phyloP scores from a whole-genome alignment of 2,329 filamentous ascomycete genomes.

The Parascedosporium putredinis region DNA sequence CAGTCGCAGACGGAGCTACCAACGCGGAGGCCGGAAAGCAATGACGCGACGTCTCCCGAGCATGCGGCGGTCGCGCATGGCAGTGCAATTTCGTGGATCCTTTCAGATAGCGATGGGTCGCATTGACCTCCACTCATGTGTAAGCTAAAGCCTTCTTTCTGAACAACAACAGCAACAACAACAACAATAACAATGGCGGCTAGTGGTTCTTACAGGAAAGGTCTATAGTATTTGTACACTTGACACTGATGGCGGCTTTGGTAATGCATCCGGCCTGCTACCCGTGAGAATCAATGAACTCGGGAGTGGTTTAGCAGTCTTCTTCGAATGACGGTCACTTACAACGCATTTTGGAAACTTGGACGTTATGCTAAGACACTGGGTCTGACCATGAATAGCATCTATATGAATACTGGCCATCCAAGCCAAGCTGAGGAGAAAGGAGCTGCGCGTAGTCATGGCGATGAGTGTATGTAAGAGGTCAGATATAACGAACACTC shows the following conservation, averaged over 20 bases:
- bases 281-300: background rate
- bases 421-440: too few relatives aligned
- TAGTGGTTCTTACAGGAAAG: background rate
- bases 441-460: too few relatives aligned
- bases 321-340: background rate
- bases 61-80: constrained; percentile 1
- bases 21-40: background rate
- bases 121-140: constrained; percentile 5
- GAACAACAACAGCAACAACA: background rate
- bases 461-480: too few relatives aligned
- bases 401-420: background rate
- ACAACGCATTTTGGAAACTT: constrained; percentile 4
- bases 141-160: too few relatives aligned
- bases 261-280: constrained; percentile 6
- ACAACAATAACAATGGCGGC: background rate
- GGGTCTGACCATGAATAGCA: background rate
- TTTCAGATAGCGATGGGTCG: background rate
- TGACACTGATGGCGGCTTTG: background rate
- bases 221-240: constrained; percentile 3
- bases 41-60: background rate
- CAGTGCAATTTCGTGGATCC: background rate
- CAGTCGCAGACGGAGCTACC: constrained; percentile 5
- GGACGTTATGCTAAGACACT: constrained; percentile 4
- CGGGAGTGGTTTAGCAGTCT: too few relatives aligned
- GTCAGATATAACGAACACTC: too few relatives aligned